A percentile compares a stretch with the other conserved stretches of the same genome.
Conservation (phyloP, 2,329 filamentous ascomycete species). For the Talaromyces atroroseus region DNA sequence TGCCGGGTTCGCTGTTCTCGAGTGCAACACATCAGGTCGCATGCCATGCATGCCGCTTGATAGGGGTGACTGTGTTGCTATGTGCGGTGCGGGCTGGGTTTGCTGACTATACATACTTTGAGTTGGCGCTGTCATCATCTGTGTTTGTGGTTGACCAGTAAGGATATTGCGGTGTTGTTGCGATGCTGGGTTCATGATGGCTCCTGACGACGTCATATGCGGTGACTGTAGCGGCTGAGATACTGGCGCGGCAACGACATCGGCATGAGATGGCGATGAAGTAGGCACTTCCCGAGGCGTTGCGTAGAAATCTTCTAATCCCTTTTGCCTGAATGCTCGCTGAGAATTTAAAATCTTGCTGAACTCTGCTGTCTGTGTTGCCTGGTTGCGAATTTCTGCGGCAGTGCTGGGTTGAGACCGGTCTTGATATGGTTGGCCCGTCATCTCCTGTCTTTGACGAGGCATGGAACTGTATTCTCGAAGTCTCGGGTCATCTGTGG, state of each 20-base stretch:
- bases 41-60: constrained; percentile 61
- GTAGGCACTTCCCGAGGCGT: constrained; percentile 72
- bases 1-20: constrained; percentile 58
- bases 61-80: constrained; percentile 66
- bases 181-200: constrained; percentile 17
- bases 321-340: constrained; percentile 71
- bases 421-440: constrained; percentile 83
- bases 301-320: constrained; percentile 75
- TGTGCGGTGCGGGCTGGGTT: constrained; percentile 63
- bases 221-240: constrained; percentile 37
- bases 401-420: constrained; percentile 70
- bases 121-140: constrained; percentile 46
- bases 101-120: constrained; percentile 62
- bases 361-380: constrained; percentile 82
- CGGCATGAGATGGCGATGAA: constrained; percentile 35
- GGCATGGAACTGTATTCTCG: constrained; percentile 80
- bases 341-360: constrained; percentile 79
- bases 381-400: constrained; percentile 76
- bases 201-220: constrained; percentile 27
- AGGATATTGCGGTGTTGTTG: constrained; percentile 28
- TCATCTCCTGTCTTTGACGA: constrained; percentile 82
- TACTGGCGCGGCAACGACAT: constrained; percentile 28
- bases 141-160: constrained; percentile 32
- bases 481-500: constrained; percentile 69
- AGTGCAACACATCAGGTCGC: constrained; percentile 58